These are phyloP conservation scores for Potentilla sterilis DNA, from an alignment of 306 rosid species.

Conservation along the genomic window DNA sequence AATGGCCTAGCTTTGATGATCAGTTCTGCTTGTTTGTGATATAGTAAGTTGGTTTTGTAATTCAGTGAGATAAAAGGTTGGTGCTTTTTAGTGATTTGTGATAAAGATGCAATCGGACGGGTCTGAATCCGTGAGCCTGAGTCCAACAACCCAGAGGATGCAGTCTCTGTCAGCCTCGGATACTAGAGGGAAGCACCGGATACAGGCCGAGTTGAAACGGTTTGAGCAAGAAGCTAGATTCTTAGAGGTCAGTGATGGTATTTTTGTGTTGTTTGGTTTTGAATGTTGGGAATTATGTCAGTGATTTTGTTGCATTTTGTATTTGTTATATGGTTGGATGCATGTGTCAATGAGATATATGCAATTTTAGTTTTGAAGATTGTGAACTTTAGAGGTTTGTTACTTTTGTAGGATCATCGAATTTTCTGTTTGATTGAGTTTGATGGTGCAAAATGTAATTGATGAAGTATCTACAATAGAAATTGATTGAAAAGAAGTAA, in stretches of 20 bases:
- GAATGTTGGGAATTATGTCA: neutral
- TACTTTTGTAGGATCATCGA: conserved; percentile 2
- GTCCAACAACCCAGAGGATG: conserved; percentile 58
- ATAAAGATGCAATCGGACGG: conserved; percentile 61
- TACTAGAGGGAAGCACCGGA: conserved; percentile 90
- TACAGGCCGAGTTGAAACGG: conserved; percentile 84
- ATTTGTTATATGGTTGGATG: neutral
- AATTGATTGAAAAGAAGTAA: neutral
- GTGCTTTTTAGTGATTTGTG: conserved; percentile 23
- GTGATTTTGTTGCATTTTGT: neutral
- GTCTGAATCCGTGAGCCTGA: conserved; percentile 58
- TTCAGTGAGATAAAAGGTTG: conserved; percentile 14
- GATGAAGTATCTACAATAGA: neutral
- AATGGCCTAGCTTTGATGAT: conserved; percentile 38
- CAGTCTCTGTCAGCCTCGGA: conserved; percentile 66
- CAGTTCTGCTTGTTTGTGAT: conserved; percentile 17
- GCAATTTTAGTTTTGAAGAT: neutral
- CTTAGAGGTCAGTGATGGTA: conserved; percentile 58
- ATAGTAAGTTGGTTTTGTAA: conserved; percentile 19
- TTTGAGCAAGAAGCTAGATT: conserved; percentile 89
- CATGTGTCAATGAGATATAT: neutral
- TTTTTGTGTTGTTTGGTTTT: conserved; percentile 8
- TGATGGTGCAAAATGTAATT: neutral
- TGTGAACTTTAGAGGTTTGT: neutral
- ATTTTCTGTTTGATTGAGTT: conserved; percentile 10